Conservation (phyloP, 1,284 basidiomycete genomes). For the Bondarzewia mesenterica region DNA sequence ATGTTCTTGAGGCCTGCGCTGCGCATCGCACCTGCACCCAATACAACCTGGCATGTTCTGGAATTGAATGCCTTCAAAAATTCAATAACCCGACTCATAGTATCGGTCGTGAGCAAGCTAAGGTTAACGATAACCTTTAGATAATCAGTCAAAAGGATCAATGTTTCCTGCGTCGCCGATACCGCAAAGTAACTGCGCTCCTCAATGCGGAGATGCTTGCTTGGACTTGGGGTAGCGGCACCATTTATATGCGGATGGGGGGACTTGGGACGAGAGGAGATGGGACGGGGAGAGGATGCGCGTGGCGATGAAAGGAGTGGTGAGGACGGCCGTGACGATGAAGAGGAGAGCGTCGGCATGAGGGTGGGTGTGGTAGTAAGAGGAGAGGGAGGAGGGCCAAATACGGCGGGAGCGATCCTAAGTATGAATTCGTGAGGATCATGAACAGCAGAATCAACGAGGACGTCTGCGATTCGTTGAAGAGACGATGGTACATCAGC, state of each 20-base stretch:
- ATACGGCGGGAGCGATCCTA: conserved; percentile 18
- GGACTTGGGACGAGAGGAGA: conserved; percentile 20
- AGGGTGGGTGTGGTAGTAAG: conserved; percentile 11
- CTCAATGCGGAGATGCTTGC: conserved; percentile 81
- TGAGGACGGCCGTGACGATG: conserved; percentile 17
- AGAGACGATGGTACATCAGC: conserved; percentile 61
- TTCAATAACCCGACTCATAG: conserved; percentile 90
- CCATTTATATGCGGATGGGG: conserved; percentile 20
- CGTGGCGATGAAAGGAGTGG: conserved; percentile 20
- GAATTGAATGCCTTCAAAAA: conserved; percentile 98
- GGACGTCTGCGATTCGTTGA: conserved; percentile 65
- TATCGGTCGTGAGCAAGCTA: conserved; percentile 85
- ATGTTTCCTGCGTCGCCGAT: conserved; percentile 73
- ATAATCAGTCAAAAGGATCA: conserved; percentile 81
- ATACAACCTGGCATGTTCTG: conserved; percentile 93
- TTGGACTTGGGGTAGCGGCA: conserved; percentile 15
- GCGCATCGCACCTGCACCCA: conserved; percentile 97
- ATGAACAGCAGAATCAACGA: conserved; percentile 77
- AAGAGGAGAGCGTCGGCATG: conserved; percentile 17
- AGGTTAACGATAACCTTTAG: conserved; percentile 85
- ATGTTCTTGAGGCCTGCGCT: conserved; percentile 98
- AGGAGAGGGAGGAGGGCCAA: conserved; percentile 19
- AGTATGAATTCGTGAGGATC: conserved; percentile 65
- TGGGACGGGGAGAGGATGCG: conserved; percentile 9
- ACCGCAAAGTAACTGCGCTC: conserved; percentile 82